Evolutionary conservation across 1,139 yeast genomes (phyloP).

Genomic region (Suhomyces coccinellae): DNA sequence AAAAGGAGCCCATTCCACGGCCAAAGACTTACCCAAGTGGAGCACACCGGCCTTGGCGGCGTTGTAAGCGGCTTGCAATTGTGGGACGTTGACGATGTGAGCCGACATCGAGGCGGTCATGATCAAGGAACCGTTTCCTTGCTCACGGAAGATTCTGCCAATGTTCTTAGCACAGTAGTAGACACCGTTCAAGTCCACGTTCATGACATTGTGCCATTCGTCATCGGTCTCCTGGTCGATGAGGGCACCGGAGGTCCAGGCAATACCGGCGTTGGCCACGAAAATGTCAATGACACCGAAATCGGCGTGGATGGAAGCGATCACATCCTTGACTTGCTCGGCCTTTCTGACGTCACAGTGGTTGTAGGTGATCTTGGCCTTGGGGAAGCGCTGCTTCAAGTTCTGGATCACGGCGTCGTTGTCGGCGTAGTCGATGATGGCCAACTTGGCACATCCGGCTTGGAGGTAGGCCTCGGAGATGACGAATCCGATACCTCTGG

Average conservation of each 20-base stretch:
- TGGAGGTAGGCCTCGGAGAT: conserved; percentile 48
- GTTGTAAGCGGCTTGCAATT: conserved; percentile 60
- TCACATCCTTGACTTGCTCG: conserved; percentile 36
- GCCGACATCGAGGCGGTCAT: conserved; percentile 69
- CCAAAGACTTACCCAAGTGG: conserved; percentile 33
- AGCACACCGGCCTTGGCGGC: conserved; percentile 42
- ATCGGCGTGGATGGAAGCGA: conserved; percentile 32
- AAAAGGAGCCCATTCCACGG: conserved; percentile 34
- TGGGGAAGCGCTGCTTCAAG: conserved; percentile 32
- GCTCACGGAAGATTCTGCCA: conserved; percentile 40
- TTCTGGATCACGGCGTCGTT: conserved; percentile 31
- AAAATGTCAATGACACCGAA: conserved; percentile 50
- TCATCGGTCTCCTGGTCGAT: conserved; percentile 43
- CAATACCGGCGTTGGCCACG: conserved; percentile 55
- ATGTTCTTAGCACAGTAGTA: conserved; percentile 47
- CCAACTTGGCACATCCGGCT: conserved; percentile 45
- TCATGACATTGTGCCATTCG: conserved; percentile 47
- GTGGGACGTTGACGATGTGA: conserved; percentile 65
- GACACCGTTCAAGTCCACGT: conserved; percentile 47
- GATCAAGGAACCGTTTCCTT: conserved; percentile 52
- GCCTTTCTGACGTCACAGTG: conserved; percentile 45
- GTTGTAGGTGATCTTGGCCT: conserved; percentile 34
- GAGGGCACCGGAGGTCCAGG: conserved; percentile 42
- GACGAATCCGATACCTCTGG: conserved; percentile 48
- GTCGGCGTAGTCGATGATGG: conserved; percentile 44